A percentile compares a stretch with the other conserved stretches of the same genome.
Evolutionary conservation across 2,329 filamentous ascomycete genomes (phyloP).

Genomic region (Gnomoniopsis smithogilvyi): DNA sequence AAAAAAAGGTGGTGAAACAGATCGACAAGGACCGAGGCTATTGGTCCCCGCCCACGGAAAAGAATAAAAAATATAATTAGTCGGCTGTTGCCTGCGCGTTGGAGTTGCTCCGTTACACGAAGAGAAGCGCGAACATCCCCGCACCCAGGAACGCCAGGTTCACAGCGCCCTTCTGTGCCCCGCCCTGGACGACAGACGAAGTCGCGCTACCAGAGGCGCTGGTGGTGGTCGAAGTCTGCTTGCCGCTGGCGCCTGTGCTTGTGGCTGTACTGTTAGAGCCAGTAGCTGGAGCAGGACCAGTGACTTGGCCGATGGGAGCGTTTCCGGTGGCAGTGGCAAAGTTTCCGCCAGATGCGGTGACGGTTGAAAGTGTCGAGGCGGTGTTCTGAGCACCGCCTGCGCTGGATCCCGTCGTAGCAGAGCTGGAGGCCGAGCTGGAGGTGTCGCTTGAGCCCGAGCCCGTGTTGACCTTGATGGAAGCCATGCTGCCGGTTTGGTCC

Average conservation of each 20-base stretch:
- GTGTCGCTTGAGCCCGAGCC: conserved; percentile 28
- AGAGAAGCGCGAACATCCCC: conserved; percentile 20
- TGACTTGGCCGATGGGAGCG: conserved; percentile 4
- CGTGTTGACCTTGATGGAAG: conserved; percentile 49
- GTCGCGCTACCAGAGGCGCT: conserved; percentile 16
- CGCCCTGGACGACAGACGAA: conserved; percentile 21
- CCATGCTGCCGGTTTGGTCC: conserved; percentile 45
- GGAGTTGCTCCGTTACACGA: conserved; percentile 2
- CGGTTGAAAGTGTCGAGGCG: conserved; percentile 20
- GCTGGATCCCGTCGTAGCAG: conserved; percentile 15
- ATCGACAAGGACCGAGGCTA: neutral
- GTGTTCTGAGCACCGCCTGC: conserved; percentile 23
- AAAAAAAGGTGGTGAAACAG: neutral
- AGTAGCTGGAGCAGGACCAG: neutral
- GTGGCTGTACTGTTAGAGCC: conserved; percentile 11
- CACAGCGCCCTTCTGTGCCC: conserved; percentile 19
- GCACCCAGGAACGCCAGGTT: conserved; percentile 20
- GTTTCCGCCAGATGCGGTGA: conserved; percentile 9
- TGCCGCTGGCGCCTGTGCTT: neutral
- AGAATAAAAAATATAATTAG: neutral
- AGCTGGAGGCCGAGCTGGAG: conserved; percentile 18
- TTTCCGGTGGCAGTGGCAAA: conserved; percentile 17
- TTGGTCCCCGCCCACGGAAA: neutral
- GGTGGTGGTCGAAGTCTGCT: conserved; percentile 16
- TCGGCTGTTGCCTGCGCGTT: neutral